A percentile compares a stretch with the other conserved stretches of the same genome.
Conservation (phyloP, 495 filamentous ascomycete genomes). For the Astrocystis sublimbata region DNA sequence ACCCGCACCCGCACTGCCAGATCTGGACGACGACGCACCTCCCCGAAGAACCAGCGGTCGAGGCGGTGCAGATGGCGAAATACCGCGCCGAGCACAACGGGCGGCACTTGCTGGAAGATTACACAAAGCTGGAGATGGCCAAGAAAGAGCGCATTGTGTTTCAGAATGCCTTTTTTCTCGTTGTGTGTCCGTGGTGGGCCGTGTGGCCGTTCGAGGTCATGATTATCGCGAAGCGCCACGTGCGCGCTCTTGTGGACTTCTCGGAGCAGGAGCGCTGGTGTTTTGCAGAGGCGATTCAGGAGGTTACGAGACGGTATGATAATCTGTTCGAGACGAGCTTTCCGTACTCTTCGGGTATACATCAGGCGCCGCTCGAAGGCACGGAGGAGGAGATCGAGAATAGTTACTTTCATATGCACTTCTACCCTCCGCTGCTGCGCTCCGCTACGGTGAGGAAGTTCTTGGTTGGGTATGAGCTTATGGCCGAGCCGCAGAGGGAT, state of each 20-base stretch:
- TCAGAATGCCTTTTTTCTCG: slow-evolving; percentile 78
- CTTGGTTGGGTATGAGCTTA: slow-evolving; percentile 90
- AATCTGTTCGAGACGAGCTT: slow-evolving; percentile 97
- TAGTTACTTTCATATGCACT: slow-evolving; percentile 93
- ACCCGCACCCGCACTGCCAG: slow-evolving; percentile 96
- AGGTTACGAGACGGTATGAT: slow-evolving; percentile 88
- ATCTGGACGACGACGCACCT: slow-evolving; percentile 90
- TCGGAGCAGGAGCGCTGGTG: slow-evolving; percentile 62
- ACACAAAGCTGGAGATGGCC: slow-evolving; percentile 75
- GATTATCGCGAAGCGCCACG: slow-evolving; percentile 79
- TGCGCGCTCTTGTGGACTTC: slow-evolving; percentile 79
- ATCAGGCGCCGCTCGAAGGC: slow-evolving; percentile 91
- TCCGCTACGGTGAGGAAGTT: slow-evolving; percentile 96
- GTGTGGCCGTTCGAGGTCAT: slow-evolving; percentile 97
- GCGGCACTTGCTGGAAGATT: slow-evolving; percentile 77
- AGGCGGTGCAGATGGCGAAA: slow-evolving; percentile 72
- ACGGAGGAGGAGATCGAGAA: slow-evolving; percentile 78
- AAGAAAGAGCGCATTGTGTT: slow-evolving; percentile 86
- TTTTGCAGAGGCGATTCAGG: slow-evolving; percentile 80
- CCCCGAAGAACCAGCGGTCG: slow-evolving; percentile 82
- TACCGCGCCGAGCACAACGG: slow-evolving; percentile 74
- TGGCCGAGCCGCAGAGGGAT: slow-evolving; percentile 95
- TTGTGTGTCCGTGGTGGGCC: slow-evolving; percentile 95
- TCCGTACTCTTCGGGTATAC: slow-evolving; percentile 88
- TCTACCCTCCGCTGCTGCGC: slow-evolving; percentile 89